Conservation (phyloP, 805 yeast genomes). For the Candida ponderosae region DNA sequence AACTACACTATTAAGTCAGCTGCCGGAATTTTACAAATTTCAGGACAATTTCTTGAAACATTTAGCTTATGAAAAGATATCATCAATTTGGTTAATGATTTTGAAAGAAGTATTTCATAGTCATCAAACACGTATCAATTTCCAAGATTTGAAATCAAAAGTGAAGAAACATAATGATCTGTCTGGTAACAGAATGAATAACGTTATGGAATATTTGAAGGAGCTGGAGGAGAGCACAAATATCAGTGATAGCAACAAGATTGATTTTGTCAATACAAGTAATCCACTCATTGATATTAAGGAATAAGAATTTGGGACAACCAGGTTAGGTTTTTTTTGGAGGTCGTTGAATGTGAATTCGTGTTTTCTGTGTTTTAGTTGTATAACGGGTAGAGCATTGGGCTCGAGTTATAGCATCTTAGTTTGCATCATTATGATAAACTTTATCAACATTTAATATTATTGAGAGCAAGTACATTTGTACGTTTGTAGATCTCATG, state of each 20-base stretch:
- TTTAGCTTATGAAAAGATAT: slow-evolving; percentile 54
- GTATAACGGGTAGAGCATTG: too few relatives aligned
- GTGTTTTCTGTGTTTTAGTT: too few relatives aligned
- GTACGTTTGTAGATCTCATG: too few relatives aligned
- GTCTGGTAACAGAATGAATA: slow-evolving; percentile 33
- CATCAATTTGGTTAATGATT: slow-evolving; percentile 48
- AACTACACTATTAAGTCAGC: slow-evolving; percentile 47
- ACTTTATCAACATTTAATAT: too few relatives aligned
- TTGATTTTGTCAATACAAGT: neutral
- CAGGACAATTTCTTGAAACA: slow-evolving; percentile 32
- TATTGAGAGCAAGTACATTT: too few relatives aligned
- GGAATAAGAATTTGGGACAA: neutral
- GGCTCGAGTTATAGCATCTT: too few relatives aligned
- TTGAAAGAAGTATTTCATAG: slow-evolving; percentile 23
- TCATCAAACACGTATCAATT: slow-evolving; percentile 21
- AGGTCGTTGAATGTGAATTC: too few relatives aligned
- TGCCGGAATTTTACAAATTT: slow-evolving; percentile 57
- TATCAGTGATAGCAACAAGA: slow-evolving; percentile 5
- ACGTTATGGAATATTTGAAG: slow-evolving; percentile 35
- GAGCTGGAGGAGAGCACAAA: slow-evolving; percentile 22
- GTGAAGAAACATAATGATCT: slow-evolving; percentile 36
- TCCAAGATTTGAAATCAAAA: slow-evolving; percentile 20
- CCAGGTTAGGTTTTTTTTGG: neutral
- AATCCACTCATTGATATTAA: neutral
- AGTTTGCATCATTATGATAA: too few relatives aligned